These are phyloP conservation scores for Gynochthodes officinalis DNA, from an alignment of 257 asterid species.

Conservation along the genomic window DNA sequence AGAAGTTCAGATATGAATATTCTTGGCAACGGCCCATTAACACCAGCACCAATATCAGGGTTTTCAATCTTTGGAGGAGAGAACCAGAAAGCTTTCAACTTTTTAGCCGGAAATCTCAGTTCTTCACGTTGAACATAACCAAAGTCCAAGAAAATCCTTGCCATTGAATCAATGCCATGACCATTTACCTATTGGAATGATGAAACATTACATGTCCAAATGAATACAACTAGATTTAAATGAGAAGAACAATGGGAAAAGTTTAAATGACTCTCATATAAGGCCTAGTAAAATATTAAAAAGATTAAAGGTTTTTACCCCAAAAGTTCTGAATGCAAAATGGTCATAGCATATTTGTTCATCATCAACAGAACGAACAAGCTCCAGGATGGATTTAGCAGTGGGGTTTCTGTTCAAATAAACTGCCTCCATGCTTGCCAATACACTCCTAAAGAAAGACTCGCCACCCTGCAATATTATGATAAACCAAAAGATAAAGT, in stretches of 20 bases:
- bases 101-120: conserved; percentile 87
- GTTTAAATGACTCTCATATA: not conserved
- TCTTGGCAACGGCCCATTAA: conserved; percentile 86
- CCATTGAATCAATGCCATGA: conserved; percentile 86
- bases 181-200: conserved; percentile 50
- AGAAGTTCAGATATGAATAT: conserved; percentile 92
- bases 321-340: conserved; percentile 82
- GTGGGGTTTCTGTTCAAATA: conserved; percentile 80
- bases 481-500: conserved; percentile 10
- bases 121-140: conserved; percentile 85
- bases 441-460: conserved; percentile 70
- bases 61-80: conserved; percentile 53
- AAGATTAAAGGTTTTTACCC: conserved; percentile 34
- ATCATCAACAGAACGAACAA: conserved; percentile 59
- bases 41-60: conserved; percentile 44
- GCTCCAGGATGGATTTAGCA: conserved; percentile 75
- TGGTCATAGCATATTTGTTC: conserved; percentile 83
- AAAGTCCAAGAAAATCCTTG: conserved; percentile 69
- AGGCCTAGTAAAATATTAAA: not conserved
- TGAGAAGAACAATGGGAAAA: not conserved
- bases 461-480: conserved; percentile 62
- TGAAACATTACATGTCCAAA: not conserved
- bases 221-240: not conserved
- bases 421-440: conserved; percentile 66
- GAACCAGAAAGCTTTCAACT: conserved; percentile 90